Evolutionary conservation across 2,329 filamentous ascomycete genomes (phyloP), one percentile per base, ranked within the genome.

Genomic region (Aspergillus sp.): DNA sequence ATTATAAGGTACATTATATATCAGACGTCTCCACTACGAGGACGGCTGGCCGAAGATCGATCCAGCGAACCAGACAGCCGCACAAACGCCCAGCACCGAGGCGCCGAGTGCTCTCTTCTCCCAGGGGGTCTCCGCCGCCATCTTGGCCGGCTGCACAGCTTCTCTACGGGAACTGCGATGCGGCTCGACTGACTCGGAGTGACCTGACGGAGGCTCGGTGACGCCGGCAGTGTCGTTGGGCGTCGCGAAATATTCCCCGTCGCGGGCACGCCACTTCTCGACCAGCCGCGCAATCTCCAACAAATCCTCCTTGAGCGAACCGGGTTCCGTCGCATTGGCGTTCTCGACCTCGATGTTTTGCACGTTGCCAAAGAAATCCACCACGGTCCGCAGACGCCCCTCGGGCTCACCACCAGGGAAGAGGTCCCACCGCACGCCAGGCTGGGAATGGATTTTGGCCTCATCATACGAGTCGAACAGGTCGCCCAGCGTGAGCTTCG

Each of bases 351-450:
- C 94, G 3, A 99, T 92, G 61, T 93, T 95, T 70, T 99, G 94
- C 13, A 97, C 91, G 68, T 97, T 99, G 20, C 94, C 94, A 59
- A 99, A 97, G 74, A 99, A 99, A 69, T 99, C 94, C 64, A 95
- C 95, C 38, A 99, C 85, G 26, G 94, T 80, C 40, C 92, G 85
- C 61, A 87, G 84, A 49, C 92, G 82, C 0, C 89, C 93, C 9
- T 82, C 86, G 7, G 85, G 78, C 61, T 91, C 88, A 6, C 90
- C 92, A 10, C 91, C 93, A 0, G 82, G 84, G 72, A 99, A 97
- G n/a, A 99, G 76, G 69, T 99, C 94, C 79, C 95, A 97, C 53
- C 94, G 83, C 17, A 99, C 85, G 33, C 94, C 94, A 0, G 94
- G 91, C 60, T 93, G 83, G 2, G 88, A 94, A 71, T 97, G 93